phyloP scores from a whole-genome alignment of 176 grass and related monocot species.

The Poa pratensis region DNA sequence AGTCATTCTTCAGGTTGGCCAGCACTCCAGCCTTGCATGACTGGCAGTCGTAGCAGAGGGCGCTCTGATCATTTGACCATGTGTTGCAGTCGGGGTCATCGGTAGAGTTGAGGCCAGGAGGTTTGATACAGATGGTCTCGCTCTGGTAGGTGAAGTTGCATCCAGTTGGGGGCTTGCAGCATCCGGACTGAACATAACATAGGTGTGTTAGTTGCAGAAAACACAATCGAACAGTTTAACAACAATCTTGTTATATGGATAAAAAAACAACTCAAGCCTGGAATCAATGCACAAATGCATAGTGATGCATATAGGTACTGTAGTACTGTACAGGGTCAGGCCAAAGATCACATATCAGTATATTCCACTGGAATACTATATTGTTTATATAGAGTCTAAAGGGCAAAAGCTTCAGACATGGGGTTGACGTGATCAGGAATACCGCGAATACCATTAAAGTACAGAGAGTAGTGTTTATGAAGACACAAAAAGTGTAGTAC shows the following conservation, averaged over 20 bases:
- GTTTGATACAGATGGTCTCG: constrained; percentile 73
- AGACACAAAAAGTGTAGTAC: neutral
- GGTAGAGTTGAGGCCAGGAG: constrained; percentile 46
- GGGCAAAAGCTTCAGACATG: neutral
- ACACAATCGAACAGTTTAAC: neutral
- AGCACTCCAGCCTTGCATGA: constrained; percentile 92
- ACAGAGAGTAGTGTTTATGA: neutral
- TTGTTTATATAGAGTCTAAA: neutral
- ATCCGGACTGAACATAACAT: constrained; percentile 64
- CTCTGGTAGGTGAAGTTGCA: constrained; percentile 82
- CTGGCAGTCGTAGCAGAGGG: constrained; percentile 79
- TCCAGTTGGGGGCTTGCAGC: constrained; percentile 84
- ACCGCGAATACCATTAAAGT: neutral
- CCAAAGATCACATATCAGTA: constrained; percentile 12
- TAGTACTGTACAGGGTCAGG: neutral
- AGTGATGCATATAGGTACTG: neutral
- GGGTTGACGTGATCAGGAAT: neutral
- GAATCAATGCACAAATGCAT: constrained; percentile 6
- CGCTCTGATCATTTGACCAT: constrained; percentile 64
- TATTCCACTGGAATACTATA: neutral
- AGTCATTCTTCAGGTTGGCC: constrained; percentile 85
- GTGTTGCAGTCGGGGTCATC: constrained; percentile 66
- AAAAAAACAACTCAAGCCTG: constrained; percentile 1
- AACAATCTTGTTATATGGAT: neutral
- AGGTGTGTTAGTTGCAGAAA: constrained; percentile 26